These are phyloP conservation scores for Microdochium trichocladiopsis DNA, from an alignment of 2,329 filamentous ascomycete species.

Conservation along the genomic window DNA sequence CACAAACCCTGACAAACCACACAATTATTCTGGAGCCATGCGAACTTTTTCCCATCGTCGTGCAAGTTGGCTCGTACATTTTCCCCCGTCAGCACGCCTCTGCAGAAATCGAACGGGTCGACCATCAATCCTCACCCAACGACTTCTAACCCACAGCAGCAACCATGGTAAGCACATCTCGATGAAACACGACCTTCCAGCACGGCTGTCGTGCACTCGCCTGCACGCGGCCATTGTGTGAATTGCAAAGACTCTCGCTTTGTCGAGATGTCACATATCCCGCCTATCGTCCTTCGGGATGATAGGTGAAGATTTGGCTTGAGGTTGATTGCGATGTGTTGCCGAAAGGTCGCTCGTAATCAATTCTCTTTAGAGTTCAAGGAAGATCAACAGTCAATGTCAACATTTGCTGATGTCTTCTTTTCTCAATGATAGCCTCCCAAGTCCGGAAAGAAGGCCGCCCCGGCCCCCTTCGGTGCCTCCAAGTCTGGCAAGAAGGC, in stretches of 20 bases:
- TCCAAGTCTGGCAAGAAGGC: constrained; percentile 94
- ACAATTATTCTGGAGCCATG: neutral
- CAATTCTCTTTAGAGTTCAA: constrained; percentile 83
- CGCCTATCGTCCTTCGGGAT: constrained; percentile 32
- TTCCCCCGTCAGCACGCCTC: neutral
- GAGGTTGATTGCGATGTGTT: constrained; percentile 38
- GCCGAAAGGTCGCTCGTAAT: constrained; percentile 47
- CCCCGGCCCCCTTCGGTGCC: constrained; percentile 92
- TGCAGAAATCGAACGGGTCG: neutral
- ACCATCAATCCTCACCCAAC: neutral
- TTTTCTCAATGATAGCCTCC: constrained; percentile 99
- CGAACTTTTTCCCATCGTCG: neutral
- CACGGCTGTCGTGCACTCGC: constrained; percentile 8
- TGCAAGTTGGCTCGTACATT: neutral
- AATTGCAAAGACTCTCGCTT: constrained; percentile 17
- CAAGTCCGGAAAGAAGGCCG: constrained; percentile 96
- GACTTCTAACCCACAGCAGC: constrained; percentile 1
- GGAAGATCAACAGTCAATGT: constrained; percentile 71
- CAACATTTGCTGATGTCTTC: constrained; percentile 91
- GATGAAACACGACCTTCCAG: neutral
- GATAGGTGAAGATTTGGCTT: constrained; percentile 59
- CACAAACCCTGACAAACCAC: neutral
- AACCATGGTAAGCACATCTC: constrained; percentile 1
- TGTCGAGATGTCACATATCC: constrained; percentile 27
- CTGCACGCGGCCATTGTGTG: neutral